Evolutionary conservation across 2,329 filamentous ascomycete genomes (phyloP).

Genomic region (Orbilia blumenaviensis): DNA sequence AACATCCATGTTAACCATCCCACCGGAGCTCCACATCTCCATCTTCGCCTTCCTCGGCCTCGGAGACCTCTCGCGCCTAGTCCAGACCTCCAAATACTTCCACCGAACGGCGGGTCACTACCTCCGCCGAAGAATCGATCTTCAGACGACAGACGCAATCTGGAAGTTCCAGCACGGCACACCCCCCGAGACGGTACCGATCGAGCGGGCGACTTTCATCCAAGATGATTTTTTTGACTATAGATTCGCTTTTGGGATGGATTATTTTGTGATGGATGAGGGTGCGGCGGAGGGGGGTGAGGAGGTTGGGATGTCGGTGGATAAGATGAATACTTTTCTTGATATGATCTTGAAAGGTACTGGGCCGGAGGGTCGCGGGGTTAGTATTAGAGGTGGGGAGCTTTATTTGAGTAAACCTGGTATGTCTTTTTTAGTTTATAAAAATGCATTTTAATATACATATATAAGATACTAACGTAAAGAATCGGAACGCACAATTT

Average conservation of each 20-base stretch:
- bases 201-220: background rate
- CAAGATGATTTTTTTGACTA: slow-evolving; percentile 7
- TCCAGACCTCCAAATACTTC: background rate
- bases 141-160: background rate
- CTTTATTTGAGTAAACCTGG: background rate
- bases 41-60: background rate
- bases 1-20: background rate
- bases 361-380: background rate
- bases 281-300: background rate
- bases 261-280: background rate
- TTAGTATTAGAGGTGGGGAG: background rate
- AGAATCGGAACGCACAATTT: no score
- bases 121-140: slow-evolving; percentile 1
- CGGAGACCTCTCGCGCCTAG: background rate
- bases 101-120: background rate
- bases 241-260: background rate
- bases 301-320: background rate
- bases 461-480: background rate
- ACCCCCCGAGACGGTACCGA: background rate
- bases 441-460: no score
- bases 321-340: background rate
- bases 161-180: background rate
- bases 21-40: background rate
- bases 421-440: background rate
- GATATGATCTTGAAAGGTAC: no score